phyloP scores from a whole-genome alignment of 208 protist genomes.

The Crithidia bombi region DNA sequence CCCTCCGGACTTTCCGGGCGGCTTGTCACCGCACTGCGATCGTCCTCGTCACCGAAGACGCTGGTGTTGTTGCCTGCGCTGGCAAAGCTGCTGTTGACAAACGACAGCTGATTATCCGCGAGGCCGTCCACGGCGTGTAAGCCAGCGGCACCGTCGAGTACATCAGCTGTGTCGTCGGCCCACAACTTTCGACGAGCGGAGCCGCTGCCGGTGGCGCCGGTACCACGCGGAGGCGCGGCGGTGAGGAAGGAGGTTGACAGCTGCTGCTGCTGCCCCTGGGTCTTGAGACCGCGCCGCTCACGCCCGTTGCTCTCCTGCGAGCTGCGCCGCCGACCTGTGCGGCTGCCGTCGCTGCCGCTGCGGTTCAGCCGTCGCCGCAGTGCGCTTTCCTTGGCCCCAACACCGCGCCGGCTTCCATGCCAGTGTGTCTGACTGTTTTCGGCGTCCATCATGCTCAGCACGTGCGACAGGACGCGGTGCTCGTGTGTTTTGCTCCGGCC shows the following conservation, averaged over 20 bases:
- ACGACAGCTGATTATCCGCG: conserved; percentile 5
- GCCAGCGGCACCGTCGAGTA: not conserved
- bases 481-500: conserved; percentile 2
- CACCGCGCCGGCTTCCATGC: conserved; percentile 10
- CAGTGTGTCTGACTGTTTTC: conserved; percentile 2
- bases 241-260: not conserved
- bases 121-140: not conserved
- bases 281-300: not conserved
- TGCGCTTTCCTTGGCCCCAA: not conserved
- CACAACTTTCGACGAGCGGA: conserved; percentile 1
- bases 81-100: conserved; percentile 28
- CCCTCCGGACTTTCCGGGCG: not conserved
- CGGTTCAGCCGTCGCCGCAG: conserved; percentile 12
- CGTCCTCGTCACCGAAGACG: conserved; percentile 10
- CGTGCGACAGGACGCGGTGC: not conserved
- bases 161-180: not conserved
- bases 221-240: not conserved
- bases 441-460: conserved; percentile 5
- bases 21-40: conserved; percentile 3
- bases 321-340: not conserved
- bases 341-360: not conserved
- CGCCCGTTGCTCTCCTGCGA: conserved; percentile 3
- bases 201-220: not conserved
- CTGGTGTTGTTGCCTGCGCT: conserved; percentile 16
- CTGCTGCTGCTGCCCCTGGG: not conserved